phyloP scores from a whole-genome alignment of 441 rosid genomes.

The Corymbia citriodora region DNA sequence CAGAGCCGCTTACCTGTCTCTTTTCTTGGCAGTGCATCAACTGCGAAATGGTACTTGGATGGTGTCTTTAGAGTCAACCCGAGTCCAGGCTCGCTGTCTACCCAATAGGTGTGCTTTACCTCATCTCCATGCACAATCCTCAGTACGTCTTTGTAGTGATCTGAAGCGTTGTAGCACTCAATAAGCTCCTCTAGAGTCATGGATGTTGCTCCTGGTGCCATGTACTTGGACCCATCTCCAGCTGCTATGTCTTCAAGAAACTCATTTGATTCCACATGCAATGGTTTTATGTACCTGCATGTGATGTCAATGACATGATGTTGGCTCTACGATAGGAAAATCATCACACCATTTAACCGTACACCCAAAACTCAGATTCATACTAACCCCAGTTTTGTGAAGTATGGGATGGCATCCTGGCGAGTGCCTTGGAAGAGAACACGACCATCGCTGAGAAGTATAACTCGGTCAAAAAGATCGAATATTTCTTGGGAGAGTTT shows the following conservation, averaged over 20 bases:
- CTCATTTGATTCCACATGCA: slow-evolving; percentile 14
- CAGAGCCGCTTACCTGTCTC: slow-evolving; percentile 9
- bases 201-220: slow-evolving; percentile 12
- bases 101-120: slow-evolving; percentile 20
- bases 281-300: slow-evolving; percentile 20
- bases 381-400: slow-evolving; percentile 21
- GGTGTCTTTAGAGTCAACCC: slow-evolving; percentile 15
- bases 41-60: slow-evolving; percentile 3
- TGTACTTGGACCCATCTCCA: slow-evolving; percentile 16
- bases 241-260: slow-evolving; percentile 20
- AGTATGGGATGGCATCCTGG: slow-evolving; percentile 21
- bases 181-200: slow-evolving; percentile 13
- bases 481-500: slow-evolving; percentile 24
- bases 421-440: slow-evolving; percentile 25
- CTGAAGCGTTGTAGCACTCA: slow-evolving; percentile 16
- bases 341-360: background rate
- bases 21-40: slow-evolving; percentile 6
- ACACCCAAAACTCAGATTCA: background rate
- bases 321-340: background rate
- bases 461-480: slow-evolving; percentile 23
- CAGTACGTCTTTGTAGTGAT: slow-evolving; percentile 23
- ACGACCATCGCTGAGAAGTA: slow-evolving; percentile 12
- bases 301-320: background rate
- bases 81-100: slow-evolving; percentile 24
- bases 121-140: slow-evolving; percentile 13